Base-by-base conservation (phyloP, 345 rosid genomes). In the Sisymbrium irio region DNA sequence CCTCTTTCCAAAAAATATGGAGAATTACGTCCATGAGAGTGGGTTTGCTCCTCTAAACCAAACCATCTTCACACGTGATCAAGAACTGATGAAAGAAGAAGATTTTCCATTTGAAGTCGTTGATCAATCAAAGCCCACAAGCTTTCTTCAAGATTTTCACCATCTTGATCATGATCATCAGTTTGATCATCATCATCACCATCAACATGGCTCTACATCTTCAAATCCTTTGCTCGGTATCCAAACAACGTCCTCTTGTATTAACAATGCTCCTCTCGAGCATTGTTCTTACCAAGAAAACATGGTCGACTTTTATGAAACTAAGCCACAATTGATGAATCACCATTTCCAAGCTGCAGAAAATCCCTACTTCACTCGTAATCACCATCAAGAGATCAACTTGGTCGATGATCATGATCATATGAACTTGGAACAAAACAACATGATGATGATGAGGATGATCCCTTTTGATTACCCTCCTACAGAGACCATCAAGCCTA, bases 241-340 rank as follows among this genome's bases (percentile, higher is more conserved):
- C 50, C 86, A 81, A 30, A 78, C 75, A 0, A 62, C 70, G 7
- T 76, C 78, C 1, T 70, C 75, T 50, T 65, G 67, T 17, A 42
- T 70, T 15, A 45, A 70, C 5, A 81, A 79, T 19, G 90, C 83
- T 20, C 79, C 87, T 67, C 79, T 83, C 15, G 92, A 85, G 71
- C 65, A 75, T 59, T 73, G 79, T 47, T 75, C 86, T 18, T 83
- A 80, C 54, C 53, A 80, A 75, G 35, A 70, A 51, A 19, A 77
- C 79, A 35, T 50, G 79, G 20, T 76, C 20, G 79, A 85, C 40
- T 77, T 77, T 27, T 82, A 74, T 54, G 92, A 90, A 77, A 69
- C 82, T 65, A 92, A 92, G 73, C 91, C 91, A 35, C 83, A 71
- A 5, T 84, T 85, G 59, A 78, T 78, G 88, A 86, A 84, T 49